A percentile compares a stretch with the other conserved stretches of the same genome.
Evolutionary conservation across 306 rosid species (phyloP).

Genomic region (Glycyrrhiza uralensis): DNA sequence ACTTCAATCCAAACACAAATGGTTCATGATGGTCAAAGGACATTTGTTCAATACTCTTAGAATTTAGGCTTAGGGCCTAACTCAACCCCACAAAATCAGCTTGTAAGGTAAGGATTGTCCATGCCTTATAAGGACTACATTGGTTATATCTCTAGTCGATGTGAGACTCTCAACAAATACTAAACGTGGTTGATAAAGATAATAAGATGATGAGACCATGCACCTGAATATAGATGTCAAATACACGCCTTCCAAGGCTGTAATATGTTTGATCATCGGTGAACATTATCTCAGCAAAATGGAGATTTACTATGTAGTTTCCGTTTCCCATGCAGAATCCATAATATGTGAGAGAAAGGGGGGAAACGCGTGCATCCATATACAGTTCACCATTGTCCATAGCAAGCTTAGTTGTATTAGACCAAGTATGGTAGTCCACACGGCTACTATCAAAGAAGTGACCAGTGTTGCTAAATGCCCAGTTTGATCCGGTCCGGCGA

Average conservation of each 20-base stretch:
- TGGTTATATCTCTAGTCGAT: no score
- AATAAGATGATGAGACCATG: conserved; percentile 1
- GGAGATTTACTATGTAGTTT: conserved; percentile 43
- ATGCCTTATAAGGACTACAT: no score
- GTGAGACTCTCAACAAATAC: no score
- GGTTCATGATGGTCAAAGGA: not conserved
- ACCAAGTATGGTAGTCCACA: conserved; percentile 20
- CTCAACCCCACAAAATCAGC: no score
- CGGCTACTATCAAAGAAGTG: conserved; percentile 36
- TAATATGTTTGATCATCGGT: conserved; percentile 16
- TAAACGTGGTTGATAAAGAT: not conserved
- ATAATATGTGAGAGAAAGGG: conserved; percentile 61
- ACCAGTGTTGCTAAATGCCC: conserved; percentile 70
- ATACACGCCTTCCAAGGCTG: conserved; percentile 53
- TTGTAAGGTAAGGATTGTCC: no score
- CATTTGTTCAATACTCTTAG: not conserved
- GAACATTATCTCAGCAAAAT: conserved; percentile 56
- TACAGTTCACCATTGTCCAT: conserved; percentile 44
- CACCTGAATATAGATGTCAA: conserved; percentile 62
- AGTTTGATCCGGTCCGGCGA: conserved; percentile 29
- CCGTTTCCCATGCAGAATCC: conserved; percentile 57
- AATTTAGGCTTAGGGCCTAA: no score
- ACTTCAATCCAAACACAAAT: conserved; percentile 23
- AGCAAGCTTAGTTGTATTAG: conserved; percentile 39
- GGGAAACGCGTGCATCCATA: conserved; percentile 63